Percentiles rank a stretch among this genome's conserved stretches.
These are phyloP conservation scores for Fomitopsis pulvina DNA, from an alignment of 768 basidiomycete genomes.

Conservation along the genomic window DNA sequence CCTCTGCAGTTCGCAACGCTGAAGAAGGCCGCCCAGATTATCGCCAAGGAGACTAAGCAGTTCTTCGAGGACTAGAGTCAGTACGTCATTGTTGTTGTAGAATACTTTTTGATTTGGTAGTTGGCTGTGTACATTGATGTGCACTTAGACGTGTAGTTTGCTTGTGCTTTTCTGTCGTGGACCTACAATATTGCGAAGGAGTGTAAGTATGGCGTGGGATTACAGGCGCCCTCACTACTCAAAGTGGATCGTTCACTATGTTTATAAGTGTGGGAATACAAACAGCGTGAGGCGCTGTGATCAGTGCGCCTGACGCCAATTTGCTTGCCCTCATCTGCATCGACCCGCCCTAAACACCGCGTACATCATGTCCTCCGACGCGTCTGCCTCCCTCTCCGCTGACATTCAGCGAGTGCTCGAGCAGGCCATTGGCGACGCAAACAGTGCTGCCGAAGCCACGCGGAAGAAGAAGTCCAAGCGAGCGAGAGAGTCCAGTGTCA, in stretches of 20 bases:
- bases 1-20: conserved; percentile 25
- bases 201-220: too few relatives aligned
- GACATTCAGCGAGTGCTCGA: conserved; percentile 48
- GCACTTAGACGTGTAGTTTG: too few relatives aligned
- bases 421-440: conserved; percentile 40
- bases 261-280: neutral
- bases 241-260: too few relatives aligned
- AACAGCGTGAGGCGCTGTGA: neutral
- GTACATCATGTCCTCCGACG: conserved; percentile 16
- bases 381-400: conserved; percentile 26
- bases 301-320: conserved; percentile 9
- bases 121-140: neutral
- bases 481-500: conserved; percentile 14
- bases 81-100: neutral
- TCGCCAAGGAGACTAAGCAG: conserved; percentile 35
- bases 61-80: conserved; percentile 30
- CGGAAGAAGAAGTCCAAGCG: conserved; percentile 31
- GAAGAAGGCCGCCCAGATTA: conserved; percentile 41
- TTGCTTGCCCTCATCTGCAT: conserved; percentile 36
- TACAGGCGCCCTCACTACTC: too few relatives aligned
- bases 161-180: too few relatives aligned
- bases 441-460: conserved; percentile 26
- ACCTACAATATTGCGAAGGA: too few relatives aligned
- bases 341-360: conserved; percentile 33
- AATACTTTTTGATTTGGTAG: neutral